phyloP scores from a whole-genome alignment of 2,329 filamentous ascomycete genomes.

The Cladosporium austrohemisphaericum region DNA sequence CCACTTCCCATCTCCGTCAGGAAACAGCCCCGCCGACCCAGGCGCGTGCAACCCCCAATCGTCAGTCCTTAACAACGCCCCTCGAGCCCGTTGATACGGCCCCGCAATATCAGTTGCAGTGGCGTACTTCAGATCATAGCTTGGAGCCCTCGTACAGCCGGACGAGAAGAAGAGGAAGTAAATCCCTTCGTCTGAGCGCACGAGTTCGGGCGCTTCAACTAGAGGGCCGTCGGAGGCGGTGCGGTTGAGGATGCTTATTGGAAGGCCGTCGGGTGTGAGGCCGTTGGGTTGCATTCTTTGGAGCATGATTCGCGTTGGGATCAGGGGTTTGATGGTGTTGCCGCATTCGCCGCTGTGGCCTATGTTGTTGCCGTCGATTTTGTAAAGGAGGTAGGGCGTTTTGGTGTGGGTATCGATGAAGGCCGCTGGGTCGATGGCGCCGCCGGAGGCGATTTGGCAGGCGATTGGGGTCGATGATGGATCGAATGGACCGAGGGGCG shows the following conservation, averaged over 20 bases:
- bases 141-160: constrained; percentile 30
- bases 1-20: constrained; percentile 22
- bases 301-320: constrained; percentile 33
- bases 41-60: constrained; percentile 32
- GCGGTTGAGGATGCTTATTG: constrained; percentile 29
- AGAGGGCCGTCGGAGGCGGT: constrained; percentile 30
- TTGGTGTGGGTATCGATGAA: constrained; percentile 27
- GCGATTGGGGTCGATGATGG: constrained; percentile 24
- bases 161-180: constrained; percentile 38
- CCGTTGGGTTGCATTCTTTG: constrained; percentile 31
- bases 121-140: constrained; percentile 35
- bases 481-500: constrained; percentile 29
- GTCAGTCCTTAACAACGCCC: constrained; percentile 28
- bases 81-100: constrained; percentile 28
- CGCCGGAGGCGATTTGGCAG: constrained; percentile 29
- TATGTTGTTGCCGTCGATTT: constrained; percentile 36
- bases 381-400: constrained; percentile 32
- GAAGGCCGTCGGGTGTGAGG: constrained; percentile 23
- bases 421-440: constrained; percentile 33
- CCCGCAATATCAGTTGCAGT: constrained; percentile 27
- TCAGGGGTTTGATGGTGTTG: constrained; percentile 27
- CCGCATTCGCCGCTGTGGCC: constrained; percentile 30
- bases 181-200: constrained; percentile 25
- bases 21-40: constrained; percentile 27
- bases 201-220: constrained; percentile 33